A percentile compares a stretch with the other conserved stretches of the same genome.
Evolutionary conservation across 306 rosid species (phyloP).

Genomic region (Trifolium fragiferum): DNA sequence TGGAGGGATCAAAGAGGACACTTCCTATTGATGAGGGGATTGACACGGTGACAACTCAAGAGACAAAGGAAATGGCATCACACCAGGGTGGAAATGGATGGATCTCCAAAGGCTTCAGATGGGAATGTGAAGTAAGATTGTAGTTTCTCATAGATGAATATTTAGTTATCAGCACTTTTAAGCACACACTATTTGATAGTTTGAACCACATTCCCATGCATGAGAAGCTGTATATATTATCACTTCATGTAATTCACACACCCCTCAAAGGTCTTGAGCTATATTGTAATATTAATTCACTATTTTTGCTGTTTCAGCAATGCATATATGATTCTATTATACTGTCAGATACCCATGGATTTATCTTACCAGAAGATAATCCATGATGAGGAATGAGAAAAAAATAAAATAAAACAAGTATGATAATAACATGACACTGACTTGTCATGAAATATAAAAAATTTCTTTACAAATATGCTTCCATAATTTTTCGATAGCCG

Average conservation of each 20-base stretch:
- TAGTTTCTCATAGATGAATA: slow-evolving; percentile 37
- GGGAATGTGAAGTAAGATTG: slow-evolving; percentile 59
- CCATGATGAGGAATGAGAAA: not conserved
- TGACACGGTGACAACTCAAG: slow-evolving; percentile 46
- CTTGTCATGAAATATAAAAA: not conserved
- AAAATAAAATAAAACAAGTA: not conserved
- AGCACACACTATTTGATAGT: slow-evolving; percentile 20
- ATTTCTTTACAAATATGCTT: not conserved
- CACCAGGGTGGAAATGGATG: slow-evolving; percentile 60
- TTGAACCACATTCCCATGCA: slow-evolving; percentile 33
- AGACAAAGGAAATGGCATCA: slow-evolving; percentile 67
- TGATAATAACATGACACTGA: not conserved
- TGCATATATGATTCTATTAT: slow-evolving; percentile 3
- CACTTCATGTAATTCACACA: slow-evolving; percentile 30
- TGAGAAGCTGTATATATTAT: slow-evolving; percentile 38
- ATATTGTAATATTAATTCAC: slow-evolving; percentile 17
- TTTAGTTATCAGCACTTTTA: slow-evolving; percentile 16
- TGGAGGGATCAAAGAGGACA: slow-evolving; percentile 92
- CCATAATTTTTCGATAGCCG: no score
- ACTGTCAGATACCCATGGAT: not conserved
- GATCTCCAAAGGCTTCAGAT: slow-evolving; percentile 53
- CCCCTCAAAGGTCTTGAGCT: slow-evolving; percentile 18
- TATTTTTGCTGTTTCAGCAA: slow-evolving; percentile 32
- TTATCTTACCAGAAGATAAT: slow-evolving; percentile 16
- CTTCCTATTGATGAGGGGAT: slow-evolving; percentile 81